Evolutionary conservation across 2,329 filamentous ascomycete species (phyloP).

Genomic region (Fusarium palustre): DNA sequence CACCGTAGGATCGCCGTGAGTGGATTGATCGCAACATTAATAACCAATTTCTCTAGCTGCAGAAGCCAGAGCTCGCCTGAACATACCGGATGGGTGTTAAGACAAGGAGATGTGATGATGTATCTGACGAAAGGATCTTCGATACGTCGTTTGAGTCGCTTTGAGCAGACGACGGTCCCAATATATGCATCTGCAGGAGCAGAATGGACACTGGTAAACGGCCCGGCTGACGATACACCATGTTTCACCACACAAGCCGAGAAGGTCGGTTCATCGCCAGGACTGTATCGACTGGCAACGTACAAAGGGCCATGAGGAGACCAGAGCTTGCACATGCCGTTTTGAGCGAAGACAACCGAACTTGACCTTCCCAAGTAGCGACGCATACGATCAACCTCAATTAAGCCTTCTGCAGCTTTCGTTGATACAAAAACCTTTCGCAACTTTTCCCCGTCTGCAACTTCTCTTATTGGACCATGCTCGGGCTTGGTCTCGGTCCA

Average conservation of each 20-base stretch:
- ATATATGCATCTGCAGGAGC: slow-evolving; percentile 11
- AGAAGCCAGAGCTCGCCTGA: slow-evolving; percentile 1
- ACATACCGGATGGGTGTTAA: slow-evolving; percentile 2
- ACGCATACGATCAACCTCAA: slow-evolving; percentile 10
- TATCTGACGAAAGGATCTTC: slow-evolving; percentile 5
- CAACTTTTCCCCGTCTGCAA: slow-evolving; percentile 8
- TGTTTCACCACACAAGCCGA: slow-evolving; percentile 17
- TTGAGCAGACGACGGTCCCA: slow-evolving; percentile 1
- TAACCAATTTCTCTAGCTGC: slow-evolving; percentile 15
- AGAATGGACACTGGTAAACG: slow-evolving; percentile 14
- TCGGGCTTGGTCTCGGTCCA: slow-evolving; percentile 11
- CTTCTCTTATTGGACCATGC: slow-evolving; percentile 12
- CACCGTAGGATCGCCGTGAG: slow-evolving; percentile 4
- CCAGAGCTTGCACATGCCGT: slow-evolving; percentile 21
- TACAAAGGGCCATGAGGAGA: slow-evolving; percentile 15
- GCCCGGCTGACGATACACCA: slow-evolving; percentile 10
- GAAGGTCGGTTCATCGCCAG: background rate
- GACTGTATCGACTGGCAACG: background rate
- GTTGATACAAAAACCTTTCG: slow-evolving; percentile 15
- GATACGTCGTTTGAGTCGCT: background rate
- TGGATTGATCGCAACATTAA: slow-evolving; percentile 14
- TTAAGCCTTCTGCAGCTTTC: slow-evolving; percentile 5
- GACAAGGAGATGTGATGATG: background rate
- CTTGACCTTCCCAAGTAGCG: background rate
- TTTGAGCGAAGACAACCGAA: slow-evolving; percentile 18